Conservation (phyloP, 371 early-diverging fungal genomes). For the Mortierella polycephala region DNA sequence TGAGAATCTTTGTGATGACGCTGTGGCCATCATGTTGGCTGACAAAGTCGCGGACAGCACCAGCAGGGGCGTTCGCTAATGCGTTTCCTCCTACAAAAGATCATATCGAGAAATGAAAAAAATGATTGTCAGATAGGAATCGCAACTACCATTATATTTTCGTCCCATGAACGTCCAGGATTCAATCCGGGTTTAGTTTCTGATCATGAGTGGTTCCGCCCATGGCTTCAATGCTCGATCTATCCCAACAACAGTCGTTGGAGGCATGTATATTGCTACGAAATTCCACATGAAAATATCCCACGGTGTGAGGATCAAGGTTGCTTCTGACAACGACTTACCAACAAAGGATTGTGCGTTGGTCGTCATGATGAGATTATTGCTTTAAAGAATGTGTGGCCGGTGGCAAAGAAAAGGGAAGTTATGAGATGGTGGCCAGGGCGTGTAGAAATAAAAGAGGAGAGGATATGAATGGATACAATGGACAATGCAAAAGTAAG, state of each 20-base stretch:
- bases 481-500: not conserved
- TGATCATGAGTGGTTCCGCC: no score
- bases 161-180: not conserved
- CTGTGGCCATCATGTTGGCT: conserved; percentile 85
- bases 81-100: conserved; percentile 67
- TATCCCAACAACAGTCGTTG: no score
- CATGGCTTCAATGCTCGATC: no score
- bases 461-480: not conserved
- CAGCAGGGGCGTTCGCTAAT: conserved; percentile 64
- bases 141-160: not conserved
- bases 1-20: conserved; percentile 89
- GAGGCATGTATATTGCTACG: no score
- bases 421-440: not conserved
- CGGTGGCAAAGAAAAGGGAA: not conserved
- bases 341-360: conserved; percentile 47
- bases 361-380: conserved; percentile 31
- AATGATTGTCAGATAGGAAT: not conserved
- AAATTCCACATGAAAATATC: no score
- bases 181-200: no score
- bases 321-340: conserved; percentile 6
- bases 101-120: not conserved
- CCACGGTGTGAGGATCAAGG: no score
- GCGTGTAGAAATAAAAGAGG: not conserved
- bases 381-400: conserved; percentile 2
- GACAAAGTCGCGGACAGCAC: conserved; percentile 79